A percentile compares a stretch with the other conserved stretches of the same genome.
Conservation (phyloP, 2,329 filamentous ascomycete species). For the Pseudocercospora fijiensis region DNA sequence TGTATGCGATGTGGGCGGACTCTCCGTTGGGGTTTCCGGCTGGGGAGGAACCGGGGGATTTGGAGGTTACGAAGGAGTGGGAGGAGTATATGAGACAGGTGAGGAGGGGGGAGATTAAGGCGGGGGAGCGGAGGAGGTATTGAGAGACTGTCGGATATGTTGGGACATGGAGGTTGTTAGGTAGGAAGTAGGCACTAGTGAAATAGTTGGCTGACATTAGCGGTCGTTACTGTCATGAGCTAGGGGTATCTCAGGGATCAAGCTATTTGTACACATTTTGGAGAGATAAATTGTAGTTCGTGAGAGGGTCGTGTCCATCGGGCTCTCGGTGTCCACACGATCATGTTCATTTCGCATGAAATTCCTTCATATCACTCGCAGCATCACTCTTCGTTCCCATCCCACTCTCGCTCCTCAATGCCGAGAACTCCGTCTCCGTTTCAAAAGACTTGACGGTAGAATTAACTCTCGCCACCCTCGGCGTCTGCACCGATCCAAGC, state of each 20-base stretch:
- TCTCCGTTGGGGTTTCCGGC: not conserved
- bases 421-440: not conserved
- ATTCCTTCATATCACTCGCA: not conserved
- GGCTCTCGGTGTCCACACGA: no score
- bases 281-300: not conserved
- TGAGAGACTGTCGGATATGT: not conserved
- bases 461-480: not conserved
- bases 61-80: no score
- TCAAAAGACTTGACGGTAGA: slow-evolving; percentile 3
- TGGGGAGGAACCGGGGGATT: not conserved
- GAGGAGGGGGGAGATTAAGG: not conserved
- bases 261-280: not conserved
- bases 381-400: not conserved
- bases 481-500: not conserved
- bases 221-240: not conserved
- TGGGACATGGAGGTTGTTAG: no score
- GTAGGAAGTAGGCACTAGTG: not conserved
- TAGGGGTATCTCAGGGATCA: not conserved
- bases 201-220: not conserved
- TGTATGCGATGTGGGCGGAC: not conserved
- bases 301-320: no score
- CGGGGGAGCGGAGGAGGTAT: not conserved
- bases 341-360: not conserved
- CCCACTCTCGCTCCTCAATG: not conserved
- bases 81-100: not conserved